Base-by-base conservation (phyloP, 352 stramenopile genomes). In the Pythium scleroteichum region DNA sequence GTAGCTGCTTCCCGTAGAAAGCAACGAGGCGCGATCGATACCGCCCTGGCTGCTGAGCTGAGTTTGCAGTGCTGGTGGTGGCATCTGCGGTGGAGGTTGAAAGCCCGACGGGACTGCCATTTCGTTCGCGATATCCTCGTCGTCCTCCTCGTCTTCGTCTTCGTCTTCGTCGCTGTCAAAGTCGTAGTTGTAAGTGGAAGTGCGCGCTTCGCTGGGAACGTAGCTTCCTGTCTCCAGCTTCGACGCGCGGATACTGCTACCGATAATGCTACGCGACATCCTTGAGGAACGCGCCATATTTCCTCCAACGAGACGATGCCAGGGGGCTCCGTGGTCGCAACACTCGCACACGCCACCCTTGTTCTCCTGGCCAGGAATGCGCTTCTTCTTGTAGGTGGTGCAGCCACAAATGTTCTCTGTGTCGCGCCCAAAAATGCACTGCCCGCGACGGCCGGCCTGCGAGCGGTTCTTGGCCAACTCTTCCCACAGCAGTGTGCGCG, bases 401-500 rank as follows among this genome's bases (percentile, higher is more conserved):
- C 85, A 94, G 12, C 78, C 81, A 50, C 85, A 94, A 16, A 76
- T 53, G 0, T 71, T 63, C 23, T 79, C 73, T 4, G 56, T 61
- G 62, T 87, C 78, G 7, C 85, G 66, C 0, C 85, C 85, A 64
- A 81, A 94, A 19, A 92, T 38, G 68, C 85, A 94, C 26, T 80
- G 74, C 6, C 83, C 83, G 40, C 85, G 68, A 35, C 68, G 59
- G 5, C 81, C 82, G 9, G 52, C 32, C 26, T 66, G 50, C 0
- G 51, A 46, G 23, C 47, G n/a, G 16, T 66, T 75, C 45, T 72
- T 54, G 22, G 84, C 79, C 56, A 91, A 68, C 49, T 94, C 85
- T 49, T 94, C 76, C 85, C 85, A 94, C n/a, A 94, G 55, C 38
- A 94, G 62, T 12, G 82, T 90, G 5, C 82, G 72, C 42, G 85